phyloP scores from a whole-genome alignment of 108 stramenopile species.

The Cyclotella atomus region DNA sequence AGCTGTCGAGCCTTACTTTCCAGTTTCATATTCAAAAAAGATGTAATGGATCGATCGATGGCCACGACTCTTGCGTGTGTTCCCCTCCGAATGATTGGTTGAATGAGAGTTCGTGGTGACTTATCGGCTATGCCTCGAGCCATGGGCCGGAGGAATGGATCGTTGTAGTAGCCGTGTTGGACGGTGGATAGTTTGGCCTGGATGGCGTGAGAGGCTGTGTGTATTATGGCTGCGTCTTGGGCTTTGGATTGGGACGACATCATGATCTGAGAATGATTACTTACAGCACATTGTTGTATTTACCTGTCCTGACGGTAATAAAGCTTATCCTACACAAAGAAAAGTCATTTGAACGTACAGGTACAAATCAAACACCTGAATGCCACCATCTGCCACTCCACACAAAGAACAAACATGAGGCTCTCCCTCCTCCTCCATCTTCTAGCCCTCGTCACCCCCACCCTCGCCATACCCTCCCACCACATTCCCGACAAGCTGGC shows the following conservation, averaged over 20 bases:
- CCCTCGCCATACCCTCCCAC: neutral
- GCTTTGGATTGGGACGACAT: neutral
- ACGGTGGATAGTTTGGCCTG: slow-evolving; percentile 74
- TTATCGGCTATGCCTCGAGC: slow-evolving; percentile 24
- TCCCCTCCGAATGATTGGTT: slow-evolving; percentile 85
- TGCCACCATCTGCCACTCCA: neutral
- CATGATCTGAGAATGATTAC: neutral
- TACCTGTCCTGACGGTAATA: neutral
- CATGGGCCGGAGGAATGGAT: slow-evolving; percentile 73
- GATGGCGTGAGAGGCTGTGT: slow-evolving; percentile 84
- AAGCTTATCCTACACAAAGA: neutral
- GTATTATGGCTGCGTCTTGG: slow-evolving; percentile 52
- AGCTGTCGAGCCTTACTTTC: slow-evolving; percentile 49
- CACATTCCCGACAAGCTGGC: neutral
- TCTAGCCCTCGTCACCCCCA: neutral
- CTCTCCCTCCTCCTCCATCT: neutral
- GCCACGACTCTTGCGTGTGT: slow-evolving; percentile 85
- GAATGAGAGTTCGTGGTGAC: neutral
- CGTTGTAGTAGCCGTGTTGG: slow-evolving; percentile 77
- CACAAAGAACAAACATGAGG: slow-evolving; percentile 3
- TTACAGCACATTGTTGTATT: neutral
- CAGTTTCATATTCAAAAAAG: slow-evolving; percentile 57
- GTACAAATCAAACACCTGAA: too few species aligned
- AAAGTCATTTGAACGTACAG: neutral
- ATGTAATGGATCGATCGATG: slow-evolving; percentile 76